Evolutionary conservation across 163 green algal species (phyloP).

Genomic region (Scenedesmus sp.): DNA sequence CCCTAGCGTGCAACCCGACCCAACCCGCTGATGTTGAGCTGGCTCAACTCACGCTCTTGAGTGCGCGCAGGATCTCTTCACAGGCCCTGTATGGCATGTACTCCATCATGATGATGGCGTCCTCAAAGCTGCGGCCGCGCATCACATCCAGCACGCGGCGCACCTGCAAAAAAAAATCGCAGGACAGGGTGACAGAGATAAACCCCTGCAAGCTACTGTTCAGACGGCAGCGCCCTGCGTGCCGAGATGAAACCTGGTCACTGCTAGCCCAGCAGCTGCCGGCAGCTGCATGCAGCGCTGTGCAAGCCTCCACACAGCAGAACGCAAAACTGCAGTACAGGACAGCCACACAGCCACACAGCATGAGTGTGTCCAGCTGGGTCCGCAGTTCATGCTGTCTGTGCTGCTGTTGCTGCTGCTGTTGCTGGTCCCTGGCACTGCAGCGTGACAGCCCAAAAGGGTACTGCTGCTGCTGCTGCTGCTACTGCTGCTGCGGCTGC

Average conservation of each 20-base stretch:
- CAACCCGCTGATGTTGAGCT: too few species aligned
- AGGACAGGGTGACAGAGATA: background rate
- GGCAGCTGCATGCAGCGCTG: background rate
- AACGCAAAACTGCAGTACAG: too few species aligned
- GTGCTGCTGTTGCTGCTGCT: background rate
- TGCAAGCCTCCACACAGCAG: too few species aligned
- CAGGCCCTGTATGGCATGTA: conserved; percentile 94
- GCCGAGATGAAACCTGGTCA: too few species aligned
- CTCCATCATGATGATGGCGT: conserved; percentile 95
- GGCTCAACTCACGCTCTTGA: conserved; percentile 82
- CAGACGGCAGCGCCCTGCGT: too few species aligned
- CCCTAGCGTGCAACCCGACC: too few species aligned
- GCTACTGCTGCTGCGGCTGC: conserved; percentile 3
- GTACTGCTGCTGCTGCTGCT: too few species aligned
- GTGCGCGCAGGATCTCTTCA: conserved; percentile 85
- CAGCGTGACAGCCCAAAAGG: too few species aligned
- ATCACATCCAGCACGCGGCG: conserved; percentile 95
- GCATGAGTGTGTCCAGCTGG: background rate
- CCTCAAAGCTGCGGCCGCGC: conserved; percentile 92
- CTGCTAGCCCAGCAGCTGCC: too few species aligned
- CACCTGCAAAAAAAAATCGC: conserved; percentile 71
- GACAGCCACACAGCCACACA: background rate
- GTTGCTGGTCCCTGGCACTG: background rate
- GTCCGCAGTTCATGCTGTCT: background rate
- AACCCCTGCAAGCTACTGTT: too few species aligned